Percentiles rank a stretch among this genome's conserved stretches.
phyloP scores from a whole-genome alignment of 495 filamentous ascomycete species.

The Chaetomium cochliodes region DNA sequence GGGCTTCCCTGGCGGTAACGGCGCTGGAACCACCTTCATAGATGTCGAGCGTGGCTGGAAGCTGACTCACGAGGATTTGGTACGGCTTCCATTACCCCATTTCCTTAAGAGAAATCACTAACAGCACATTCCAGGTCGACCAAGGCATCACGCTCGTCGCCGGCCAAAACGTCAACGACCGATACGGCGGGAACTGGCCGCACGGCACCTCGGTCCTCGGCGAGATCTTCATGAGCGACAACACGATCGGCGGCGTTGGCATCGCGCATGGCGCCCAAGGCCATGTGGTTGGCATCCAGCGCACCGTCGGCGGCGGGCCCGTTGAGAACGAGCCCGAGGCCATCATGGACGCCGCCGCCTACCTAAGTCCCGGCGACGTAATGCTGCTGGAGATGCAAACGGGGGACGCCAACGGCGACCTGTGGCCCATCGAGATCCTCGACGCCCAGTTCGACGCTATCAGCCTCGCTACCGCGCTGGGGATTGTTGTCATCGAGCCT shows the following conservation, averaged over 20 bases:
- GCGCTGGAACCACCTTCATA: constrained; percentile 13
- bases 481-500: constrained; percentile 19
- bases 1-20: constrained; percentile 20
- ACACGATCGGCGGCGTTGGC: constrained; percentile 22
- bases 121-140: not conserved
- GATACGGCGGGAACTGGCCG: constrained; percentile 6
- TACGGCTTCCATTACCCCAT: not conserved
- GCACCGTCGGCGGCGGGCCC: not conserved
- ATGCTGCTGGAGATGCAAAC: constrained; percentile 23
- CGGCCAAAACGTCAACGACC: not conserved
- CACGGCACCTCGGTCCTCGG: constrained; percentile 25
- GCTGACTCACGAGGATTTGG: constrained; percentile 21
- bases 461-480: constrained; percentile 10
- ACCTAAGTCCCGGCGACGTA: constrained; percentile 12
- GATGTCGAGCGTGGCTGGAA: constrained; percentile 24
- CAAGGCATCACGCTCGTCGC: not conserved
- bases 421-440: constrained; percentile 18
- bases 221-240: constrained; percentile 21
- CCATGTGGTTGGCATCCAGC: constrained; percentile 4
- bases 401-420: not conserved
- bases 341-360: constrained; percentile 9
- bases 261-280: constrained; percentile 10
- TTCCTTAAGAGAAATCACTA: too few species aligned
- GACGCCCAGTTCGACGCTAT: constrained; percentile 21
- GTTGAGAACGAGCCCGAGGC: constrained; percentile 16